Percentiles rank a stretch among this genome's conserved stretches.
phyloP scores from a whole-genome alignment of 345 rosid genomes.

The Murraya paniculata region DNA sequence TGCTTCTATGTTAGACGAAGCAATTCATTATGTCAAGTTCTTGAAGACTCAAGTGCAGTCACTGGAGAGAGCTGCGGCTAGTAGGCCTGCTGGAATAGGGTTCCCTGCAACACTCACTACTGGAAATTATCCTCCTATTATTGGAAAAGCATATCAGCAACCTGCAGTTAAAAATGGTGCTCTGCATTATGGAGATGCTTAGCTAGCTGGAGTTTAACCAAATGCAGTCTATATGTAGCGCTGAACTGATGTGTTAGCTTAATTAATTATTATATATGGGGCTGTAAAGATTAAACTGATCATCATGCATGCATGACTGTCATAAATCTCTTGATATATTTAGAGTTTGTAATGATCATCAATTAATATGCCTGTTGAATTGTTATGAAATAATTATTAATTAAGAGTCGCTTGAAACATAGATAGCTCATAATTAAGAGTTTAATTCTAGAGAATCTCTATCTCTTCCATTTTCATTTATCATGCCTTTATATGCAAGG shows the following conservation, averaged over 20 bases:
- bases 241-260: not conserved
- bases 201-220: not conserved
- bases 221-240: too few relatives aligned
- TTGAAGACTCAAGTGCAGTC: constrained; percentile 64
- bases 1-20: constrained; percentile 74
- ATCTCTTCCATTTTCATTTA: not conserved
- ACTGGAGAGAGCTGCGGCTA: constrained; percentile 40
- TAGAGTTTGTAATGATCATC: constrained; percentile 1
- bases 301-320: not conserved
- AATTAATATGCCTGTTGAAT: constrained; percentile 1
- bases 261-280: not conserved
- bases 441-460: not conserved
- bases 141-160: constrained; percentile 17
- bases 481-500: not conserved
- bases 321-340: not conserved
- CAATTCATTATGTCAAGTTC: constrained; percentile 71
- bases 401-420: not conserved
- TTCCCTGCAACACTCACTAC: constrained; percentile 37
- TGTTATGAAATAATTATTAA: constrained; percentile 13
- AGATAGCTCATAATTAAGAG: not conserved
- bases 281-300: constrained; percentile 9
- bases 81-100: constrained; percentile 30
- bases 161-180: constrained; percentile 14
- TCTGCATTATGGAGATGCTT: constrained; percentile 24
- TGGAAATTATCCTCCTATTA: constrained; percentile 27